These are phyloP conservation scores for Mycena latifolia DNA, from an alignment of 768 basidiomycete species.

Conservation along the genomic window DNA sequence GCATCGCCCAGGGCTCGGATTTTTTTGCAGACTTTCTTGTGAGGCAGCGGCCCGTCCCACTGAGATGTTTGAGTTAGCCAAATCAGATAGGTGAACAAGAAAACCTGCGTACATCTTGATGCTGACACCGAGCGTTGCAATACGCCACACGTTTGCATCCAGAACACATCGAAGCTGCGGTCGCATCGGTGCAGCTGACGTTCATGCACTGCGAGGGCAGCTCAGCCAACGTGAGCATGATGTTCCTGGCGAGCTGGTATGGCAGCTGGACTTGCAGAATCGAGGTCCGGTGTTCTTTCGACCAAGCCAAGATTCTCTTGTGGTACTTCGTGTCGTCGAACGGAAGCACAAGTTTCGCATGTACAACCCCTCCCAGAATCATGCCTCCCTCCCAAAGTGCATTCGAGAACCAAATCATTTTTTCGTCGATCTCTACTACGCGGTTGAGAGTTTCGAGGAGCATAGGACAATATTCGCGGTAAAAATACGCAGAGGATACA, in stretches of 20 bases:
- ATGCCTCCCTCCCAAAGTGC: constrained; percentile 1
- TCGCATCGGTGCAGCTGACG: not conserved
- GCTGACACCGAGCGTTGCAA: constrained; percentile 20
- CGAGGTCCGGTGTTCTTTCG: not conserved
- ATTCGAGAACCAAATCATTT: constrained; percentile 1
- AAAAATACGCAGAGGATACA: constrained; percentile 28
- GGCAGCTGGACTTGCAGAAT: constrained; percentile 25
- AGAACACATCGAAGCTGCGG: constrained; percentile 14
- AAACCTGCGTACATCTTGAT: constrained; percentile 11
- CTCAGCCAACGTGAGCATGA: constrained; percentile 26
- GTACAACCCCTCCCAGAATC: constrained; percentile 13
- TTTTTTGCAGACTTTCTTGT: constrained; percentile 29
- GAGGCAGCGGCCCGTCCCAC: constrained; percentile 27
- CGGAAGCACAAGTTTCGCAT: constrained; percentile 31
- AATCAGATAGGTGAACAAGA: not conserved
- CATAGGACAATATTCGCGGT: constrained; percentile 27
- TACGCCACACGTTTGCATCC: constrained; percentile 28
- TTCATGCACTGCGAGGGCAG: constrained; percentile 28
- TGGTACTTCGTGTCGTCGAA: constrained; percentile 28
- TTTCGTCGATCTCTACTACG: constrained; percentile 16
- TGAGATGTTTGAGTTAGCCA: constrained; percentile 7
- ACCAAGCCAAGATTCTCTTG: constrained; percentile 9
- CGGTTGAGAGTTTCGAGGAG: constrained; percentile 25
- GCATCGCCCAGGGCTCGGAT: constrained; percentile 28
- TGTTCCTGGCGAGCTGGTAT: constrained; percentile 25